Percentiles rank a stretch among this genome's conserved stretches.
phyloP scores from a whole-genome alignment of 768 basidiomycete species.

The Kwoniella sp. region DNA sequence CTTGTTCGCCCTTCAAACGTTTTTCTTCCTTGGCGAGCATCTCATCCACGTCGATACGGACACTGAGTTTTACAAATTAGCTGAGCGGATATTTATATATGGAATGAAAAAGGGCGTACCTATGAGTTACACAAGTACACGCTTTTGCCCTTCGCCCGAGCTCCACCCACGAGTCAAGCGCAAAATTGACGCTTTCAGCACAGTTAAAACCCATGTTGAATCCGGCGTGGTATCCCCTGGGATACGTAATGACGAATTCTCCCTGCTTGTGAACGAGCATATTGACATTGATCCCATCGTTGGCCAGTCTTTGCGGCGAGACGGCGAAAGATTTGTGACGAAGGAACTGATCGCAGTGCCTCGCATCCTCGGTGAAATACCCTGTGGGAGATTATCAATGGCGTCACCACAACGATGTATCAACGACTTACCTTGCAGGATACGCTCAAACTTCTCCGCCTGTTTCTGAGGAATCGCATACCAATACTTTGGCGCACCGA shows the following conservation, averaged over 20 bases:
- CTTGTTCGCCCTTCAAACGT: constrained; percentile 27
- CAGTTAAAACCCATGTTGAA: constrained; percentile 97
- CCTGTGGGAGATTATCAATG: constrained; percentile 58
- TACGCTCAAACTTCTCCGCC: constrained; percentile 77
- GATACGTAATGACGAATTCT: constrained; percentile 96
- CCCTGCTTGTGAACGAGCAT: constrained; percentile 85
- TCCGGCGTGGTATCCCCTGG: constrained; percentile 92
- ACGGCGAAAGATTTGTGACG: constrained; percentile 95
- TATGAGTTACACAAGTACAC: constrained; percentile 57
- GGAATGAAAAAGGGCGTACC: constrained; percentile 34
- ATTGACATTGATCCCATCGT: constrained; percentile 79
- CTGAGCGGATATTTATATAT: no score
- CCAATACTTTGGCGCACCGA: constrained; percentile 93
- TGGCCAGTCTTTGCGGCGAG: constrained; percentile 78
- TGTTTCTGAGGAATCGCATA: constrained; percentile 90
- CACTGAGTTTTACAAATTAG: constrained; percentile 60
- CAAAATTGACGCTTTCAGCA: constrained; percentile 96
- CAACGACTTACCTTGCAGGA: constrained; percentile 71
- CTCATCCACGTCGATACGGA: constrained; percentile 89
- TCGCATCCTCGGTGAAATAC: constrained; percentile 84
- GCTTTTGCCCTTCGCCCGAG: constrained; percentile 71
- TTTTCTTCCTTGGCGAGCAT: constrained; percentile 64
- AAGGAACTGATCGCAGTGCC: constrained; percentile 86
- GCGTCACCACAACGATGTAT: no score
- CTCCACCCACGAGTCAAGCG: constrained; percentile 89